phyloP scores from a whole-genome alignment of 2,329 filamentous ascomycete genomes.

The Lasiodiplodia sp. region DNA sequence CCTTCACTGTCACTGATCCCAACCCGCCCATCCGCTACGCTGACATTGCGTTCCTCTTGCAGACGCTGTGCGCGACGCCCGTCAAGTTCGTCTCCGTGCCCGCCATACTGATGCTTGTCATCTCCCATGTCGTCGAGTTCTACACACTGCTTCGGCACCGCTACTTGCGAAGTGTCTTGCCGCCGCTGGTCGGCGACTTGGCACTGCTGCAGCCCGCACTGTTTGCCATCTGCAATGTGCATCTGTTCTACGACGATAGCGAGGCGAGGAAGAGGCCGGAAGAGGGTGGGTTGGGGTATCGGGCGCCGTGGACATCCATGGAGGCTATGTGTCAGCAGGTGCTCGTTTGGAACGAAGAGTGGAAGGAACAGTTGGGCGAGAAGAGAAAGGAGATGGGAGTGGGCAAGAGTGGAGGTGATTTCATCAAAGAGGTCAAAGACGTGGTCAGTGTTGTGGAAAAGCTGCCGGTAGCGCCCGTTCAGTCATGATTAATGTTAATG shows the following conservation, averaged over 20 bases:
- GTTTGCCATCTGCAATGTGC: conserved; percentile 41
- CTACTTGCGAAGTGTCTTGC: conserved; percentile 35
- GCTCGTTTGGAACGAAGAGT: conserved; percentile 49
- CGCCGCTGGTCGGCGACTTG: conserved; percentile 43
- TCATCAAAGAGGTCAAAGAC: not conserved
- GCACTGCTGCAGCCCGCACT: conserved; percentile 51
- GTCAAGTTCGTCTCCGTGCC: conserved; percentile 44
- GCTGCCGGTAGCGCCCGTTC: not conserved
- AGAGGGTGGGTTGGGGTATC: conserved; percentile 53
- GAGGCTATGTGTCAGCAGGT: conserved; percentile 49
- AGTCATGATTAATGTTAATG: not conserved
- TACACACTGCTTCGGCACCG: conserved; percentile 42
- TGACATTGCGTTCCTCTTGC: conserved; percentile 51
- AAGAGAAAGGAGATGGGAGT: not conserved
- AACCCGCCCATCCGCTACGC: conserved; percentile 54
- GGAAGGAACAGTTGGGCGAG: not conserved
- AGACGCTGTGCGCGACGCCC: conserved; percentile 40
- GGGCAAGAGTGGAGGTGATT: not conserved
- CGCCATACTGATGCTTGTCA: conserved; percentile 48
- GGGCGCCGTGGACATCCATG: conserved; percentile 46
- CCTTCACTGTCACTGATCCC: conserved; percentile 60
- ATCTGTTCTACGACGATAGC: conserved; percentile 49
- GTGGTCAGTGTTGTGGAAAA: not conserved
- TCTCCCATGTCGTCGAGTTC: conserved; percentile 50
- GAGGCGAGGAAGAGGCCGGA: conserved; percentile 39